A percentile compares a stretch with the other conserved stretches of the same genome.
Conservation (phyloP, 345 rosid genomes). For the Gossypium mustelinum region DNA sequence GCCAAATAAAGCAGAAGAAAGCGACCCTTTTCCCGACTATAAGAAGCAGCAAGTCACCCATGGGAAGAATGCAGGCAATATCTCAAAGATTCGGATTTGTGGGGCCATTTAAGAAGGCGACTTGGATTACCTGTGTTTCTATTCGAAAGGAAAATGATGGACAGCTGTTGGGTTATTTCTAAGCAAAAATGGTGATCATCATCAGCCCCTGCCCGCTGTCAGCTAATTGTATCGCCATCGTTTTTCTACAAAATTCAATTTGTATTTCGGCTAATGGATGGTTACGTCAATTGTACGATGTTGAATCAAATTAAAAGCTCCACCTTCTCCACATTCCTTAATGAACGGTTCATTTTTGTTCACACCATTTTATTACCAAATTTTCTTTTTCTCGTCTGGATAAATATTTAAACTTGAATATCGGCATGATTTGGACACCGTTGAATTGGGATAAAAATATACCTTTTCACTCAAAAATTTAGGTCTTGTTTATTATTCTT, state of each 20-base stretch:
- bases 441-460: too few relatives aligned
- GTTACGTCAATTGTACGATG: constrained; percentile 12
- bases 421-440: too few relatives aligned
- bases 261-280: not conserved
- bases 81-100: constrained; percentile 19
- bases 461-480: too few relatives aligned
- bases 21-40: not conserved
- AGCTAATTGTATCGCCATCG: not conserved
- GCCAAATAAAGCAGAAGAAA: constrained; percentile 1
- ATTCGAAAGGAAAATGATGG: not conserved
- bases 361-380: too few relatives aligned
- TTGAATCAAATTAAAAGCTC: constrained; percentile 19
- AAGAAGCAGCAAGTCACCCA: constrained; percentile 19
- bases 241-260: not conserved
- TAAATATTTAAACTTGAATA: too few relatives aligned
- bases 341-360: constrained; percentile 22
- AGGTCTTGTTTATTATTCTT: too few relatives aligned
- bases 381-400: constrained; percentile 2
- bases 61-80: constrained; percentile 19
- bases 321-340: constrained; percentile 21
- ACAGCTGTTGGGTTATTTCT: constrained; percentile 9
- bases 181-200: not conserved
- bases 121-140: not conserved
- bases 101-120: constrained; percentile 18
- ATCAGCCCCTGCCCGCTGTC: not conserved